Base-by-base conservation (phyloP, 805 yeast species). In the Hanseniaspora occidentalis region DNA sequence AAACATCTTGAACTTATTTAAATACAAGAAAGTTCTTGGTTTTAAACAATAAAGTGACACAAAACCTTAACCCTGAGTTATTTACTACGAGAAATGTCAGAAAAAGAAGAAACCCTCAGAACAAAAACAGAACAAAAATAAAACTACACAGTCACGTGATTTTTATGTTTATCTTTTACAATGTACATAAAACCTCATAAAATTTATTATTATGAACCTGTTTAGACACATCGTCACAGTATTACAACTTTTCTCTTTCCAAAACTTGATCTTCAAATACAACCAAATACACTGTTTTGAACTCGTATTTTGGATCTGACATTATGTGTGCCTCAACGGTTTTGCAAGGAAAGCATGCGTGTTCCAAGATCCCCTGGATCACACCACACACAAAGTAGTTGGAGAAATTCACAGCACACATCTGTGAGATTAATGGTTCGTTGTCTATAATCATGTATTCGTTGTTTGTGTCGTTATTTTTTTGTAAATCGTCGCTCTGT, bases 381-480 rank as follows among this genome's bases (percentile, higher is more conserved):
- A 85, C 70, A 1, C 96, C 96, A 9, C 94, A 94, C 1, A 79
- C 72, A 52, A 81, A 83, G 3, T 89, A 84, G 14, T 83, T 79
- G 56, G 94, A 82, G 46, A 72, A 72, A 1, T 92, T 86, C 2
- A 79, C 74, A 26, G 80, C 71, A 9, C 84, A 74, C 52, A 70
- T 85, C 50, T 72, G 73, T 17, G 84, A 68, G 23, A 84, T 61
- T 37, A 77, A 49, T 2, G 95, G 95, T 17, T 66, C 58, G 50
- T 78, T 75, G 54, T 85, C 96, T 22, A 78, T 75, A 39, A 86
- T 81, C 94, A 85, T 84, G 52, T 78, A 78, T 43, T 73, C 76
- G 43, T 75, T 72, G 26, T 78, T 79, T 34, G 73, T 65, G 41
- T 75, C 79, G 31, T 82, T 82, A 1, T 79, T 71, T 53, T 79